Evolutionary conservation across 306 rosid genomes (phyloP).

Genomic region (Astragalus membranaceus): DNA sequence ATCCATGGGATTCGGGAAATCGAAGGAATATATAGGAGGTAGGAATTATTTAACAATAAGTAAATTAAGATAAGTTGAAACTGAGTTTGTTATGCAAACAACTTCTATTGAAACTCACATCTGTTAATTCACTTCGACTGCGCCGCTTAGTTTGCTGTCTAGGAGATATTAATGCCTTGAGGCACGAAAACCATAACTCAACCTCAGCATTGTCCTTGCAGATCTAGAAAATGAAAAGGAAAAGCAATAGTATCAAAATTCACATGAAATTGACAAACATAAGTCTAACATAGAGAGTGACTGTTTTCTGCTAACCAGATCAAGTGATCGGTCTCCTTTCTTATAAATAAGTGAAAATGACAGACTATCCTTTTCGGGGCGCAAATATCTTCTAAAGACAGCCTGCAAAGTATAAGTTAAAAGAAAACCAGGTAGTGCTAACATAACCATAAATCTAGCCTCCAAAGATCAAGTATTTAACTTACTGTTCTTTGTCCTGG

Average conservation of each 20-base stretch:
- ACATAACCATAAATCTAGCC: neutral
- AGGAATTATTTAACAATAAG: neutral
- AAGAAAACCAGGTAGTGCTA: neutral
- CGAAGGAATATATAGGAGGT: no score
- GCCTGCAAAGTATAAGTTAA: conserved; percentile 45
- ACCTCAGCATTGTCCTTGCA: conserved; percentile 94
- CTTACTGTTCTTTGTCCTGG: conserved; percentile 98
- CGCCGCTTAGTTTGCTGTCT: conserved; percentile 34
- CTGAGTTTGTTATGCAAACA: neutral
- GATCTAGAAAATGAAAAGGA: conserved; percentile 45
- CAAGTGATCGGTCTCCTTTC: conserved; percentile 77
- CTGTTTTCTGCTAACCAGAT: conserved; percentile 61
- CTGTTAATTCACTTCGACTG: conserved; percentile 47
- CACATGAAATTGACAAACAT: neutral
- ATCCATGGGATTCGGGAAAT: no score
- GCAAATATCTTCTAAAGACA: conserved; percentile 82
- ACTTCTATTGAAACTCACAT: conserved; percentile 51
- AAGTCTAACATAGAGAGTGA: conserved; percentile 4
- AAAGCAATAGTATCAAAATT: conserved; percentile 8
- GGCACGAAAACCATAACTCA: conserved; percentile 78
- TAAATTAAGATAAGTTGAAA: conserved; percentile 4
- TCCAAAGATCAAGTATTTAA: conserved; percentile 20
- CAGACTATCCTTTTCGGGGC: conserved; percentile 86
- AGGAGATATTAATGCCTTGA: conserved; percentile 59
- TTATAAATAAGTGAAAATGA: conserved; percentile 85